Evolutionary conservation across 306 rosid species (phyloP), one percentile per base, ranked within the genome.

Genomic region (Dryas drummondii): DNA sequence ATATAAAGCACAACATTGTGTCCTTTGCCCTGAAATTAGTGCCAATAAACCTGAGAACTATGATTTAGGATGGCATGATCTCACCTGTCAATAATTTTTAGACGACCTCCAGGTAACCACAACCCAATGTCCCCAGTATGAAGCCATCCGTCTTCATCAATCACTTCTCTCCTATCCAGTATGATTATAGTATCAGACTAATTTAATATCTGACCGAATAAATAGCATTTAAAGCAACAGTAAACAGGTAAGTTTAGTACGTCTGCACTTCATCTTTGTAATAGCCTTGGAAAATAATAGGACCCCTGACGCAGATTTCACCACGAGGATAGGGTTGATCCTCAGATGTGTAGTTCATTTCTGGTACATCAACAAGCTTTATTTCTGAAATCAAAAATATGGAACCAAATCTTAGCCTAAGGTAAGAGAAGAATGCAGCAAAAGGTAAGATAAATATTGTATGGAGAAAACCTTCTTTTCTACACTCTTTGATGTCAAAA

Each of bases 241-340:
- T 60, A 83, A 84, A 83, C 63, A 77, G 56, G 84, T 12, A 70
- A 74, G 76, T 60, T 74, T 67, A 32, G 63, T 89, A 92, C 99
- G 98, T 96, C 74, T 96, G 99, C 74, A 49, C 83, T 89, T 96
- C 99, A 76, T 96, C 98, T 83, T 90, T 96, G 91, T 80, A 73
- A 86, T 96, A 92, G 61, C 99, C 98, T 61, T 46, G 84, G 83
- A 96, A 96, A 84, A 92, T 53, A 84, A 79, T 82, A 57, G 98
- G 99, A 85, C 99, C 99, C 89, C 99, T 86, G 71, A 90, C 87
- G 84, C 99, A 96, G 83, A 96, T 96, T 90, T 96, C 99, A 73
- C 99, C 99, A 69, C 98, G 98, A 75, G 99, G 97, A 88, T 87
- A 75, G 52, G 98, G 98, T 83, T 75, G 81, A 84, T 96, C 99